Evolutionary conservation across 257 asterid species (phyloP).

Genomic region (Dorcoceras hygrometricum): DNA sequence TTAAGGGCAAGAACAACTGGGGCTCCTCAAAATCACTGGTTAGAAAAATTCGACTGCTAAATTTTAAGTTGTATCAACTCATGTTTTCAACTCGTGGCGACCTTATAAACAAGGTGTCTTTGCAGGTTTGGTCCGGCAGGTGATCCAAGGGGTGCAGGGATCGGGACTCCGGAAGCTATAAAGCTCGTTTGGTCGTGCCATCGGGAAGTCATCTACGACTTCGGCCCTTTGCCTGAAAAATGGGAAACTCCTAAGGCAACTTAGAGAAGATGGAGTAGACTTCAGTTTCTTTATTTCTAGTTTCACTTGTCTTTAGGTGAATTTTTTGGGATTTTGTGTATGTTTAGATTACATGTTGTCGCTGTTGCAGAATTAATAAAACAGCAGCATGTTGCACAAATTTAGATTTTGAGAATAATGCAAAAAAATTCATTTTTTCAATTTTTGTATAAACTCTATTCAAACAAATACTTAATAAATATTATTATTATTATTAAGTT

Average conservation of each 20-base stretch:
- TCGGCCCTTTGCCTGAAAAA: conserved; percentile 62
- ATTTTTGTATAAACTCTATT: too few species aligned
- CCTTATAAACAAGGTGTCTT: background rate
- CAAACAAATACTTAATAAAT: too few species aligned
- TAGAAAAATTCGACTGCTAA: background rate
- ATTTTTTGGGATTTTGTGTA: background rate
- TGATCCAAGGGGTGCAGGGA: conserved; percentile 91
- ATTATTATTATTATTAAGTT: too few species aligned
- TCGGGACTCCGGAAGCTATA: conserved; percentile 90
- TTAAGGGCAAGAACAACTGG: conserved; percentile 92
- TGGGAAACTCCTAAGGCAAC: conserved; percentile 34
- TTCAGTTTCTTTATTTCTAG: background rate
- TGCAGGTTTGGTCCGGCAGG: conserved; percentile 90
- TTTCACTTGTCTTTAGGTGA: background rate
- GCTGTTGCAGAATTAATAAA: background rate
- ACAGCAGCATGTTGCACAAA: background rate
- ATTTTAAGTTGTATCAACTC: background rate
- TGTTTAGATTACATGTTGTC: background rate
- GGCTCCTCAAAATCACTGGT: conserved; percentile 98
- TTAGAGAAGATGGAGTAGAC: background rate
- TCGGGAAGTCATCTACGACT: conserved; percentile 70
- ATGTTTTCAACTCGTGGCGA: background rate
- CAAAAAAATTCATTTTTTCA: too few species aligned
- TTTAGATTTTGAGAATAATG: too few species aligned
- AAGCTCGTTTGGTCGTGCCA: conserved; percentile 95